Evolutionary conservation across 129 eudicot genomes (phyloP).

Genomic region (Ambrosia trifida): DNA sequence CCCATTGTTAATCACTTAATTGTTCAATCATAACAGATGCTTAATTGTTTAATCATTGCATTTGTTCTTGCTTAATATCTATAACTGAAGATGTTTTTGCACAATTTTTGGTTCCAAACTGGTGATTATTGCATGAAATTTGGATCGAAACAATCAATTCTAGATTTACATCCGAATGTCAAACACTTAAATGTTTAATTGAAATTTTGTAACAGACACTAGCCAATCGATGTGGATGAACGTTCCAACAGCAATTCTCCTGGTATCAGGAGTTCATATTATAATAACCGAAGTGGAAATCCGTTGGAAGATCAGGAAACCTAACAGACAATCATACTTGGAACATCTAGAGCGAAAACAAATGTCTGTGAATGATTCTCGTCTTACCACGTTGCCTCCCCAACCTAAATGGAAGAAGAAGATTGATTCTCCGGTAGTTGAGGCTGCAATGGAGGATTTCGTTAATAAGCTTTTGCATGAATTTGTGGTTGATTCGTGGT

Average conservation of each 20-base stretch:
- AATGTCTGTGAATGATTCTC: constrained; percentile 78
- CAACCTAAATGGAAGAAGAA: constrained; percentile 86
- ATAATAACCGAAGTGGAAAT: constrained; percentile 81
- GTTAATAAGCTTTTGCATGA: constrained; percentile 71
- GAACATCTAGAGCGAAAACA: constrained; percentile 79
- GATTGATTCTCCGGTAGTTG: constrained; percentile 83
- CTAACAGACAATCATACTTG: constrained; percentile 51
- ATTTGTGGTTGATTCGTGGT: constrained; percentile 90
- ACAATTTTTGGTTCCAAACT: neutral
- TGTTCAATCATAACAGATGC: too few relatives aligned
- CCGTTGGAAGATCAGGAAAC: constrained; percentile 62
- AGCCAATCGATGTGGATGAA: constrained; percentile 99
- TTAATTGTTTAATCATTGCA: neutral
- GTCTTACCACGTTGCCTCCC: constrained; percentile 65
- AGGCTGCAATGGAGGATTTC: constrained; percentile 88
- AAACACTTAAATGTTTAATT: neutral
- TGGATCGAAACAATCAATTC: neutral
- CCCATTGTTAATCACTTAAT: neutral
- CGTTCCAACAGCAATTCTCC: constrained; percentile 75
- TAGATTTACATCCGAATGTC: neutral
- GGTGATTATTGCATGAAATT: neutral
- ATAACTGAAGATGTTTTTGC: neutral
- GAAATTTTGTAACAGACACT: constrained; percentile 57
- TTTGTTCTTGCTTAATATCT: neutral
- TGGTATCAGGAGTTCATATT: constrained; percentile 60